A percentile compares a stretch with the other conserved stretches of the same genome.
Evolutionary conservation across 1,284 basidiomycete genomes (phyloP).

Genomic region (Wallemia hederae): DNA sequence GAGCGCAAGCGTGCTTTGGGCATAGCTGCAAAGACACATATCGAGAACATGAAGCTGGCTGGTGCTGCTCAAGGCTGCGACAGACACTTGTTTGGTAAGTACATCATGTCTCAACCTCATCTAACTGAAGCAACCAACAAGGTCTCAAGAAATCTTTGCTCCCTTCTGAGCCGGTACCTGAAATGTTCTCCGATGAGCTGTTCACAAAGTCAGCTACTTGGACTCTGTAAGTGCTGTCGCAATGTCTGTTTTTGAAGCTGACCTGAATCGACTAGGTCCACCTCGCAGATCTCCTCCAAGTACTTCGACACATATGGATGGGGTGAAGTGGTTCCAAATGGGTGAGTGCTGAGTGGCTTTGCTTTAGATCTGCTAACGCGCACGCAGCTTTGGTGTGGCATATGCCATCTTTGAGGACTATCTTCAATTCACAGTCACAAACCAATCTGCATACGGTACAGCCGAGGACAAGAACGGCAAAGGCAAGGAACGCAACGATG

Average conservation of each 20-base stretch:
- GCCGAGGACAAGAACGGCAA: background rate
- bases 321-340: conserved; percentile 29
- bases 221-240: conserved; percentile 18
- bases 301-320: conserved; percentile 56
- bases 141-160: conserved; percentile 35
- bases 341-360: background rate
- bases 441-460: background rate
- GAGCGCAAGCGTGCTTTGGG: conserved; percentile 30
- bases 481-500: background rate
- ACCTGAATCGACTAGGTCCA: conserved; percentile 38
- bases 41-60: conserved; percentile 35
- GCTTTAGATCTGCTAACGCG: background rate
- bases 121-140: conserved; percentile 10
- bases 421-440: background rate
- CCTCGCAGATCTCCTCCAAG: conserved; percentile 58
- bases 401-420: background rate
- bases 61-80: conserved; percentile 47
- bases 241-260: conserved; percentile 9
- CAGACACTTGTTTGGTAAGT: conserved; percentile 41
- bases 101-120: background rate
- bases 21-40: conserved; percentile 37
- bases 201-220: conserved; percentile 22
- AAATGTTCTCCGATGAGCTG: conserved; percentile 39
- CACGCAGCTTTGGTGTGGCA: background rate
- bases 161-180: conserved; percentile 31